These are phyloP conservation scores for Cryphonectria japonica DNA, from an alignment of 2,329 filamentous ascomycete species.

Conservation along the genomic window DNA sequence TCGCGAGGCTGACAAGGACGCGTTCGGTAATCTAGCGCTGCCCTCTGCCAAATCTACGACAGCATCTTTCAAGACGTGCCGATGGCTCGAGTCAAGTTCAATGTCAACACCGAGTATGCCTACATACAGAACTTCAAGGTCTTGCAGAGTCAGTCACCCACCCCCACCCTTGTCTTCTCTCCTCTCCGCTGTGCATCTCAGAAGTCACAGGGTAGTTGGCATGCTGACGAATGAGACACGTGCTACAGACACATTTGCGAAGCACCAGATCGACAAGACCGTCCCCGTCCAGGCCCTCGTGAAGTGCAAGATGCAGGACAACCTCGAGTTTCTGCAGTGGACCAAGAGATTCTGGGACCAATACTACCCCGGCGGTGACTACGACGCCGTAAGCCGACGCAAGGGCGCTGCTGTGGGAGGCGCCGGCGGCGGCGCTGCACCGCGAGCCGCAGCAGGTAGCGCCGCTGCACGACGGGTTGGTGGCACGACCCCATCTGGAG, in stretches of 20 bases:
- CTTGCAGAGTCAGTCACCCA: constrained; percentile 75
- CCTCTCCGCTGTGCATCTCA: constrained; percentile 17
- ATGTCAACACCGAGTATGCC: constrained; percentile 94
- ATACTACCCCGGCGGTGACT: constrained; percentile 95
- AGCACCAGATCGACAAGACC: constrained; percentile 85
- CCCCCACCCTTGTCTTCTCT: neutral
- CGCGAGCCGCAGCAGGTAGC: constrained; percentile 54
- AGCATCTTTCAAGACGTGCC: constrained; percentile 96
- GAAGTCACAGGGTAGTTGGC: neutral
- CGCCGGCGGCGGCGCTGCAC: constrained; percentile 50
- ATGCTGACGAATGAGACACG: constrained; percentile 1
- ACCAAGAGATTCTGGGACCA: constrained; percentile 97
- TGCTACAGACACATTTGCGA: constrained; percentile 73
- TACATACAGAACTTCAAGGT: constrained; percentile 99
- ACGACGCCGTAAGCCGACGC: constrained; percentile 84
- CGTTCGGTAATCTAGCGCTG: constrained; percentile 64
- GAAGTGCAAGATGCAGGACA: constrained; percentile 99
- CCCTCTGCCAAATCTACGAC: constrained; percentile 96
- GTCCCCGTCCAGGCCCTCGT: constrained; percentile 86
- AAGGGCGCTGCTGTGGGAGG: constrained; percentile 72
- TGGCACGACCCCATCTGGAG: constrained; percentile 66
- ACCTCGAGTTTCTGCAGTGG: constrained; percentile 98
- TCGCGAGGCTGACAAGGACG: constrained; percentile 2
- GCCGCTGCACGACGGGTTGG: constrained; percentile 45
- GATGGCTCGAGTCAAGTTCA: constrained; percentile 97